Percentiles rank a stretch among this genome's conserved stretches.
phyloP scores from a whole-genome alignment of 768 basidiomycete genomes.

The Auriscalpium orientale region DNA sequence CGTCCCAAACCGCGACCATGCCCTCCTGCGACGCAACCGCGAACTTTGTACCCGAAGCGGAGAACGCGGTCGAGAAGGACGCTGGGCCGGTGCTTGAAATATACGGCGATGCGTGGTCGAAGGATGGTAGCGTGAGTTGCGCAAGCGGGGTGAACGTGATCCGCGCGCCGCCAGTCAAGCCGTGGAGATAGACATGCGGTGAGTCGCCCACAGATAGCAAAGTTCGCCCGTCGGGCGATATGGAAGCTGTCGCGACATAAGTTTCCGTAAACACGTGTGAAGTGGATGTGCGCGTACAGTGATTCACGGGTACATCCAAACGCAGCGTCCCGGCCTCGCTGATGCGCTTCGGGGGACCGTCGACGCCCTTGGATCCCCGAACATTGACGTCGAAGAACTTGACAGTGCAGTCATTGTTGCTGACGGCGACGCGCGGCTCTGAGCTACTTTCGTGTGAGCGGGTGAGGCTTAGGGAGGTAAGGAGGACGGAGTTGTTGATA shows the following conservation, averaged over 20 bases:
- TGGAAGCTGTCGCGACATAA: slow-evolving; percentile 50
- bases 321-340: slow-evolving; percentile 44
- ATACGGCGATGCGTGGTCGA: slow-evolving; percentile 23
- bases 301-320: slow-evolving; percentile 70
- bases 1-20: slow-evolving; percentile 76
- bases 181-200: slow-evolving; percentile 75
- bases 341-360: slow-evolving; percentile 33
- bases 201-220: slow-evolving; percentile 90
- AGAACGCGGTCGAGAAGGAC: slow-evolving; percentile 77
- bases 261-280: slow-evolving; percentile 3
- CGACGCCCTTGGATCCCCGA: slow-evolving; percentile 26
- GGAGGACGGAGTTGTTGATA: slow-evolving; percentile 74
- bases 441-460: slow-evolving; percentile 54
- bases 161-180: slow-evolving; percentile 55
- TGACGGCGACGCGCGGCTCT: slow-evolving; percentile 73
- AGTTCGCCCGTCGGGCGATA: slow-evolving; percentile 83
- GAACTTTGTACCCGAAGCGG: slow-evolving; percentile 67
- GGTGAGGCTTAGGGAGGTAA: slow-evolving; percentile 57
- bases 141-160: slow-evolving; percentile 60
- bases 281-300: slow-evolving; percentile 45
- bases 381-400: slow-evolving; percentile 73
- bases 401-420: slow-evolving; percentile 81
- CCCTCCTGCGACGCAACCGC: slow-evolving; percentile 82
- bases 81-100: slow-evolving; percentile 40
- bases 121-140: slow-evolving; percentile 57